A percentile compares a stretch with the other conserved stretches of the same genome.
These are phyloP conservation scores for Hymenotorrendiella dingleyae DNA, from an alignment of 2,329 filamentous ascomycete species.

Conservation along the genomic window DNA sequence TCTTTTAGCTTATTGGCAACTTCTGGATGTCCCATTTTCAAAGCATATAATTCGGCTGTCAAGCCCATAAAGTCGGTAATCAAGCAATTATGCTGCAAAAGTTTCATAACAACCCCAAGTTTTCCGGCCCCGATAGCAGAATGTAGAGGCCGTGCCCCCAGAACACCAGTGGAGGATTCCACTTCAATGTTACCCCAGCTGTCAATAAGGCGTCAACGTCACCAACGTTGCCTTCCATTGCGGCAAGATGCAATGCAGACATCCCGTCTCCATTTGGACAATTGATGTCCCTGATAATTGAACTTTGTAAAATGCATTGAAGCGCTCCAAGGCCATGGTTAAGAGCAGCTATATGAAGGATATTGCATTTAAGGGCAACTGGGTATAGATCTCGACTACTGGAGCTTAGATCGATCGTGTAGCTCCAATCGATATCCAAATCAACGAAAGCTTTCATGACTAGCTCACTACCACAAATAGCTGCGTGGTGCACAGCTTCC, in stretches of 20 bases:
- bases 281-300: not conserved
- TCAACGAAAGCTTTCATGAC: not conserved
- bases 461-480: not conserved
- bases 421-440: not conserved
- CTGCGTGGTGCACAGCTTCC: not conserved
- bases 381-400: no score
- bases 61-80: not conserved
- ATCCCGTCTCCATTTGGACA: not conserved
- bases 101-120: not conserved
- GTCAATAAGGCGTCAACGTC: not conserved
- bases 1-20: not conserved
- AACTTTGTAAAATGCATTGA: no score
- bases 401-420: no score
- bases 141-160: not conserved
- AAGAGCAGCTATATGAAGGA: not conserved
- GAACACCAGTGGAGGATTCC: not conserved
- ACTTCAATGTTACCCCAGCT: not conserved
- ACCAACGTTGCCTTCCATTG: not conserved
- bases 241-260: not conserved
- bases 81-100: not conserved
- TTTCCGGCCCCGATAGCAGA: not conserved
- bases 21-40: not conserved
- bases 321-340: no score
- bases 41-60: not conserved
- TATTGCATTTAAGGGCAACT: no score